Evolutionary conservation across 768 basidiomycete species (phyloP).

Genomic region (Trametes cingulata): DNA sequence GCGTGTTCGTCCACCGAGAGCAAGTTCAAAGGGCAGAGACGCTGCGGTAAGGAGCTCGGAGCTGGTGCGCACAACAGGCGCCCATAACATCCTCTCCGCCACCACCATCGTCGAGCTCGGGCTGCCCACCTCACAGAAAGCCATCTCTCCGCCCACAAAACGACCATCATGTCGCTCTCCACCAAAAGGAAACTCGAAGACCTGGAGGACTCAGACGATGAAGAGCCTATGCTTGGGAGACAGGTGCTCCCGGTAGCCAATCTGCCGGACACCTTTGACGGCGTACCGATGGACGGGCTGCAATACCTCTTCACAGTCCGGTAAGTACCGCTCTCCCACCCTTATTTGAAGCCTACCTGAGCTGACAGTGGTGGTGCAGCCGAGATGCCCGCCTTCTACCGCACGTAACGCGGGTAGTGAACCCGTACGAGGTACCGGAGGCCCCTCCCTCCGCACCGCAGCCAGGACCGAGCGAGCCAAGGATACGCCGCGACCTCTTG

Average conservation of each 20-base stretch:
- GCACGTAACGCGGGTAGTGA: slow-evolving; percentile 59
- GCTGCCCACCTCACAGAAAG: not conserved
- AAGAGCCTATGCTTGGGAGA: slow-evolving; percentile 60
- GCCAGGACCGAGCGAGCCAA: slow-evolving; percentile 23
- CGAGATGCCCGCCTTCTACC: slow-evolving; percentile 72
- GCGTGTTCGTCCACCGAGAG: not conserved
- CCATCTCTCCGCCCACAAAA: not conserved
- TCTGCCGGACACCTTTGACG: slow-evolving; percentile 68
- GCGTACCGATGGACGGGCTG: slow-evolving; percentile 68
- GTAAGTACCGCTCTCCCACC: slow-evolving; percentile 39
- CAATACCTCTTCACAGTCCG: slow-evolving; percentile 83
- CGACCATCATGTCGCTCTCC: slow-evolving; percentile 13
- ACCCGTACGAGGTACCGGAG: slow-evolving; percentile 60
- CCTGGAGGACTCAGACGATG: slow-evolving; percentile 56
- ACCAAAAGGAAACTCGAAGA: slow-evolving; percentile 60
- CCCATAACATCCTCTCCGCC: not conserved
- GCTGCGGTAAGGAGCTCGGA: not conserved
- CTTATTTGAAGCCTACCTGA: slow-evolving; percentile 10
- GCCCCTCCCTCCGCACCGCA: slow-evolving; percentile 18
- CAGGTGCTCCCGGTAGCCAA: slow-evolving; percentile 83
- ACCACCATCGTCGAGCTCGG: not conserved
- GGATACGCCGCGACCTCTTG: slow-evolving; percentile 32
- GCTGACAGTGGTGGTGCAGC: slow-evolving; percentile 38
- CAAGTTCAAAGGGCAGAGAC: not conserved
- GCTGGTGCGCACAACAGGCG: not conserved